Base-by-base conservation (phyloP, 176 grass and related monocot genomes). In the Avena atlantica region DNA sequence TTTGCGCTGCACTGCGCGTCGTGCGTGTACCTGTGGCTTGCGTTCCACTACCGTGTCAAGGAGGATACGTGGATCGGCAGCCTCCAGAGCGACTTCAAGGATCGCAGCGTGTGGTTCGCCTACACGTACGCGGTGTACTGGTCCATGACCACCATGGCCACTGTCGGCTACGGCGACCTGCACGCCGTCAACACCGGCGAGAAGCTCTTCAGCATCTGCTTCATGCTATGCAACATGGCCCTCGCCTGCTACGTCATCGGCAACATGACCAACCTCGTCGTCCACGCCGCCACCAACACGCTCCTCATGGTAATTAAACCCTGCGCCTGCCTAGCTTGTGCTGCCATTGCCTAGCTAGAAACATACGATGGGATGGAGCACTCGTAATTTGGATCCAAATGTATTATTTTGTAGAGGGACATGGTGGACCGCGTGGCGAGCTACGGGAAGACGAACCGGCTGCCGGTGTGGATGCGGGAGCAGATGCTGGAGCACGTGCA, bases 211-310 rank as follows among this genome's bases (percentile, higher is more conserved):
- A 85, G 70, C 72, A 80, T 88, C 74, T 64, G n/a, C 79, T 91
- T 77, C 90, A 90, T 94, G 90, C 69, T 94, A 72, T 94, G 86
- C 88, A 94, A 94, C 89, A 88, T 94, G 19, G 85, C 88, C 67
- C 82, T 92, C 88, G 85, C 74, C 72, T 84, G 90, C 42, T 94
- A 94, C 83, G 77, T 94, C 93, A 88, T 94, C 78, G 90, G 93
- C 60, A 92, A 92, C 90, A 90, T 94, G 90, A 94, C 93, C 85
- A 92, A 81, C 76, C 93, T 94, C 87, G 71, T 94, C 67, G 93
- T 94, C 73, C 93, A 94, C n/a, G 78, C n/a, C 23, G 78, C 85
- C 11, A 65, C 78, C 47, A 67, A 81, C n/a, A 85, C 84, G 1
- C 81, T 85, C 82, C 62, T 53, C 34, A 80, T 91, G 85, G 89